Evolutionary conservation across 352 stramenopile genomes (phyloP), one percentile per base, ranked within the genome.

Genomic region (Phytophthora aleatoria): DNA sequence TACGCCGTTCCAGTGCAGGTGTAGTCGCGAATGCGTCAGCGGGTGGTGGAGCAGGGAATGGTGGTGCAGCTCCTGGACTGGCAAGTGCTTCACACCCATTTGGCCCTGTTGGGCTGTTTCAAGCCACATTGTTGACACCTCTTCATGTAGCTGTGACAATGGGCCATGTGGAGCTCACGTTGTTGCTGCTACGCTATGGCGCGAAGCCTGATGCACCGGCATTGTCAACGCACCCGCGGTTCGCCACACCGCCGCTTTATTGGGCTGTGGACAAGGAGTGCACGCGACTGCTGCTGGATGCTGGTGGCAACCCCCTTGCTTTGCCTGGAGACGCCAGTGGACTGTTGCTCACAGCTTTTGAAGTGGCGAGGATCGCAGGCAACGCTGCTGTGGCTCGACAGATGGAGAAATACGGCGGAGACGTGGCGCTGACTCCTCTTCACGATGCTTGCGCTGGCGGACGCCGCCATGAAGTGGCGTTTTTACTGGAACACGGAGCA

Each of bases 341-440:
- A 24, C 42, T 75, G 31, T 57, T 86, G 38, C 86, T 82, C 36
- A 95, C 86, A 12, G 72, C 86, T 7, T 93, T 89, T 63, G 81
- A 93, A 65, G 74, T 92, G 33, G 84, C 83, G 15, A 71, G 84
- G 11, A 65, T 92, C 9, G 74, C 77, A 30, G 86, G 85, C 1
- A 87, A 92, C 33, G 73, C 85, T 10, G 76, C 74, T 0, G 81
- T 93, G 16, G 84, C 85, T 4, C 76, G 76, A 9, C 78, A 87
- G 36, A 90, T 95, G 61, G 82, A 92, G 38, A 89, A 91, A 28
- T 93, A 89, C 36, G 86, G 86, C 13, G 86, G 75, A 6, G 86
- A 95, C 24, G 79, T 95, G n/a, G 77, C 73, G 11, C 54, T 95
- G 2, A 95, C 86, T 24, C 86, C 86, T 24, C 68, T 95, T 39